Evolutionary conservation across 2,329 filamentous ascomycete genomes (phyloP).

Genomic region (Colletotrichum paranaense): DNA sequence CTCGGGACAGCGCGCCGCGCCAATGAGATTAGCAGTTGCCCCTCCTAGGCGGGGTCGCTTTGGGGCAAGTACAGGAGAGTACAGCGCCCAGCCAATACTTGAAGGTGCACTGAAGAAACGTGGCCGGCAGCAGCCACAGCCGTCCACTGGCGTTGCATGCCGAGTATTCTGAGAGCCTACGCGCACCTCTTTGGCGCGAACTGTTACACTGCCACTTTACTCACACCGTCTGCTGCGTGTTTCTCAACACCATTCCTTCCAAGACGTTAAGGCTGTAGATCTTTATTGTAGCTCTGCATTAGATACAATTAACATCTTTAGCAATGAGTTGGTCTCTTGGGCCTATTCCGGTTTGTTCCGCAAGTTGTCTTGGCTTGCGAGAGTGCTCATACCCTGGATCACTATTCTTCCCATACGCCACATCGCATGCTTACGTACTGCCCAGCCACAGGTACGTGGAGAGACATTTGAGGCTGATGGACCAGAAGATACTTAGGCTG

Average conservation of each 20-base stretch:
- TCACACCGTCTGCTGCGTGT: constrained; percentile 20
- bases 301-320: background rate
- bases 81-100: background rate
- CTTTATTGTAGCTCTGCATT: background rate
- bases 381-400: background rate
- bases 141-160: background rate
- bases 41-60: constrained; percentile 1
- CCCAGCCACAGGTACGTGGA: constrained; percentile 16
- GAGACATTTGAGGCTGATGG: background rate
- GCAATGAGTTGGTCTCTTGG: background rate
- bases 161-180: background rate
- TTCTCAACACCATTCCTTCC: constrained; percentile 15
- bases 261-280: constrained; percentile 11
- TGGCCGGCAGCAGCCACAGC: constrained; percentile 22
- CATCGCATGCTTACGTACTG: background rate
- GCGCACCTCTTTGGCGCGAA: background rate
- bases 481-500: background rate
- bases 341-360: constrained; percentile 11
- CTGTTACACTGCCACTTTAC: constrained; percentile 2
- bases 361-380: background rate
- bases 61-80: background rate
- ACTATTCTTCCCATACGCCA: background rate
- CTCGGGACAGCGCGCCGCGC: constrained; percentile 17
- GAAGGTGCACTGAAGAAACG: constrained; percentile 25
- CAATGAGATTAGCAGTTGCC: constrained; percentile 16